Evolutionary conservation across 1,139 yeast genomes (phyloP).

Genomic region (Suhomyces taliae): DNA sequence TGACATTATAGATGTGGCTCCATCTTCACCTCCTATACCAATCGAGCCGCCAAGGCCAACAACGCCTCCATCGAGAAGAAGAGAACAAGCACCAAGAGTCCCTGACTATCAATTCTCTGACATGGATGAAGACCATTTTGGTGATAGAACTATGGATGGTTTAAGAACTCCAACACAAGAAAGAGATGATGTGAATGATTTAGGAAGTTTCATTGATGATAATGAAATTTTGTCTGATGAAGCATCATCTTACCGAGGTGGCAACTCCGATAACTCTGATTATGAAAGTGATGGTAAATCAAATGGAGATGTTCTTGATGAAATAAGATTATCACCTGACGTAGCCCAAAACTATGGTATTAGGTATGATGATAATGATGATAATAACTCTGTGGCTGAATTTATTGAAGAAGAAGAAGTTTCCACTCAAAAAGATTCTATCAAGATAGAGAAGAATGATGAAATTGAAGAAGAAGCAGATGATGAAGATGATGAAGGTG

Average conservation of each 20-base stretch:
- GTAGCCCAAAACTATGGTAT: conserved; percentile 33
- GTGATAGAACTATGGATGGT: conserved; percentile 42
- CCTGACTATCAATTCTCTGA: conserved; percentile 1
- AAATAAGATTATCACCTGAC: conserved; percentile 31
- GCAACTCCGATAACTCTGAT: conserved; percentile 19
- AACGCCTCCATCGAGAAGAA: not conserved
- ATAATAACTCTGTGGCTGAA: conserved; percentile 11
- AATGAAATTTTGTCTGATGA: conserved; percentile 16
- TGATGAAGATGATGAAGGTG: conserved; percentile 13
- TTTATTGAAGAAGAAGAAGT: conserved; percentile 13
- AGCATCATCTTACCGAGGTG: conserved; percentile 15
- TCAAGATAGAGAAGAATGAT: conserved; percentile 4
- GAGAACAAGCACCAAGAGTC: not conserved
- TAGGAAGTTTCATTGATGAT: conserved; percentile 39
- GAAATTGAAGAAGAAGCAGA: conserved; percentile 11
- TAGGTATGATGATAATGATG: conserved; percentile 13
- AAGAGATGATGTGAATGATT: conserved; percentile 28
- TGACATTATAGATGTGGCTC: not conserved
- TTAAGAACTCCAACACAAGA: conserved; percentile 40
- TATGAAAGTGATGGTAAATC: conserved; percentile 11
- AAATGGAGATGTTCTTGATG: conserved; percentile 24
- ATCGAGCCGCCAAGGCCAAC: not conserved
- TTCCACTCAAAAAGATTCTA: conserved; percentile 8
- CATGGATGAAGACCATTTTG: conserved; percentile 45
- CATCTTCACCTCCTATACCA: not conserved